Percentiles rank a stretch among this genome's conserved stretches.
Evolutionary conservation across 2,329 filamentous ascomycete genomes (phyloP).

Genomic region (Coniochaeta sp.): DNA sequence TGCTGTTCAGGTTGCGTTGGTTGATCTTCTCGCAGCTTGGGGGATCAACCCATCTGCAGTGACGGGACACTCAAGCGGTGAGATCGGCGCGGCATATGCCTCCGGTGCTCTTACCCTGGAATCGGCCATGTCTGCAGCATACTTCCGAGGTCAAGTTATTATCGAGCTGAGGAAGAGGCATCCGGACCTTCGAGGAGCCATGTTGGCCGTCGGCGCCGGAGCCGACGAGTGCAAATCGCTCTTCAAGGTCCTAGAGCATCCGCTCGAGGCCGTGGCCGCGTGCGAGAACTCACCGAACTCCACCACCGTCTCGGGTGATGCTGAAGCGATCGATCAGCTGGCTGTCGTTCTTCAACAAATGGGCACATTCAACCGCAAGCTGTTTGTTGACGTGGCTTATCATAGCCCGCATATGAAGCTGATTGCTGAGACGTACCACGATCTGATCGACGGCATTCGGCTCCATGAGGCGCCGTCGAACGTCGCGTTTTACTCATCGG

Average conservation of each 20-base stretch:
- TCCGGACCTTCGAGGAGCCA: slow-evolving; percentile 9
- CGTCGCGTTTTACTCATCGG: slow-evolving; percentile 36
- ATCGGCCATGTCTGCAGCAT: slow-evolving; percentile 13
- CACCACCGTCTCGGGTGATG: slow-evolving; percentile 24
- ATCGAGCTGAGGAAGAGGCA: slow-evolving; percentile 29
- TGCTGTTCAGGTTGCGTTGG: slow-evolving; percentile 10
- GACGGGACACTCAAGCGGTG: slow-evolving; percentile 15
- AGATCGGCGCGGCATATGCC: slow-evolving; percentile 12
- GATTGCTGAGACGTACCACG: slow-evolving; percentile 35
- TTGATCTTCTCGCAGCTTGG: slow-evolving; percentile 8
- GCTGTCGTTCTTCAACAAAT: slow-evolving; percentile 18
- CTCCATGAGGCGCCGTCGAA: slow-evolving; percentile 16
- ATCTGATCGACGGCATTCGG: slow-evolving; percentile 16
- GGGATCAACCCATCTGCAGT: slow-evolving; percentile 9
- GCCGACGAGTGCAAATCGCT: slow-evolving; percentile 11
- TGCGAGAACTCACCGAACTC: slow-evolving; percentile 16
- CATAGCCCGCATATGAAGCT: slow-evolving; percentile 45
- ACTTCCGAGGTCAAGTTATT: slow-evolving; percentile 21
- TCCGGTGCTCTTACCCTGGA: slow-evolving; percentile 6
- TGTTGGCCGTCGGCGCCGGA: slow-evolving; percentile 14
- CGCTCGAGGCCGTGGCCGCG: slow-evolving; percentile 8
- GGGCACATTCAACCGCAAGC: slow-evolving; percentile 36
- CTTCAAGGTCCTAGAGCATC: slow-evolving; percentile 18
- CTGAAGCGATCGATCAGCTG: slow-evolving; percentile 16
- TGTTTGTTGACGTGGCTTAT: slow-evolving; percentile 43